These are phyloP conservation scores for Trichophyton benhamiae DNA, from an alignment of 2,329 filamentous ascomycete genomes.

Conservation along the genomic window DNA sequence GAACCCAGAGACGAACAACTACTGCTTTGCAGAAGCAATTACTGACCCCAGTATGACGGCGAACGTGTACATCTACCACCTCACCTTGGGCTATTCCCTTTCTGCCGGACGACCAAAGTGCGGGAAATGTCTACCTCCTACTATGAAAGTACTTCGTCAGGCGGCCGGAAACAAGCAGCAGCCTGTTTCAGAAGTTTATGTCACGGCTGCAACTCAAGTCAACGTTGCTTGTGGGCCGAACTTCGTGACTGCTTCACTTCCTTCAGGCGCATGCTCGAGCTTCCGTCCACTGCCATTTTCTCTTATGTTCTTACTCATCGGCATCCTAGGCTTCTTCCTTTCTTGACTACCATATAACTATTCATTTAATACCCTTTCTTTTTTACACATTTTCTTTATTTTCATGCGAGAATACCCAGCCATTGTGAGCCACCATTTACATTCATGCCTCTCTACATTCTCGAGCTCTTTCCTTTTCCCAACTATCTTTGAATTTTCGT, in stretches of 20 bases:
- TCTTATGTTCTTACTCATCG: background rate
- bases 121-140: conserved; percentile 60
- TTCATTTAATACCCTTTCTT: background rate
- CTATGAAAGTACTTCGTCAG: conserved; percentile 67
- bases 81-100: conserved; percentile 64
- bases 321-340: background rate
- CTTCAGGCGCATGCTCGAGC: background rate
- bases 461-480: background rate
- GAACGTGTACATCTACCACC: conserved; percentile 71
- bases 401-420: background rate
- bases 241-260: conserved; percentile 31
- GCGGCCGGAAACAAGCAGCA: conserved; percentile 55
- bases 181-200: conserved; percentile 57
- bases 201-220: conserved; percentile 57
- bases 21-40: conserved; percentile 70
- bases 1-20: conserved; percentile 52
- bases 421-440: background rate
- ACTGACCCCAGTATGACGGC: conserved; percentile 53
- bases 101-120: conserved; percentile 63
- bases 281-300: background rate
- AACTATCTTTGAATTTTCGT: background rate
- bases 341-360: background rate
- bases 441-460: background rate
- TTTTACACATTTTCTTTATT: background rate
- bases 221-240: conserved; percentile 50